A percentile compares a stretch with the other conserved stretches of the same genome.
Evolutionary conservation across 306 rosid genomes (phyloP).

Genomic region (Albizia julibrissin): DNA sequence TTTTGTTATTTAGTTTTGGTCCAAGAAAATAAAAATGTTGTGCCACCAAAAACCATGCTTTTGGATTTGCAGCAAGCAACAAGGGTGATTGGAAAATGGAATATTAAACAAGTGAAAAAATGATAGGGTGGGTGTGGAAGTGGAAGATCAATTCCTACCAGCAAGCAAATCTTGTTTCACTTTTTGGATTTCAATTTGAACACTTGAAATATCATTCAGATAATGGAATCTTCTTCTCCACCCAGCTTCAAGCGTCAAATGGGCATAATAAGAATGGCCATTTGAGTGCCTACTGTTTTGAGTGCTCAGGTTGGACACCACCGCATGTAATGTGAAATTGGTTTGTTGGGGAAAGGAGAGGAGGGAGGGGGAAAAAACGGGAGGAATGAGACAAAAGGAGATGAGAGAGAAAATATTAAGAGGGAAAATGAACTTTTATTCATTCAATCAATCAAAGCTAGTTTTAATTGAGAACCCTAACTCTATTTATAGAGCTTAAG

Average conservation of each 20-base stretch:
- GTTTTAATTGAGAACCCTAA: no score
- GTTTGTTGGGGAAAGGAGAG: no score
- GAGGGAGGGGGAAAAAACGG: no score
- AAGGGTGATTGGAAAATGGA: not conserved
- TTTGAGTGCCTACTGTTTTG: no score
- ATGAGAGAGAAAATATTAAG: no score
- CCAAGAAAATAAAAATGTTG: not conserved
- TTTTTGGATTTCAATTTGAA: not conserved
- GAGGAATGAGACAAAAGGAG: no score
- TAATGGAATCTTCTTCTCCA: not conserved
- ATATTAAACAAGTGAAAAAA: not conserved
- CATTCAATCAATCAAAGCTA: no score
- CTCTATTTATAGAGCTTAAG: no score
- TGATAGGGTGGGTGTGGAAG: not conserved
- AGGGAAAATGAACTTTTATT: no score
- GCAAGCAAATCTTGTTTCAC: not conserved
- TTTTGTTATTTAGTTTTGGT: no score
- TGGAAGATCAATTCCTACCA: not conserved
- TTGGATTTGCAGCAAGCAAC: not conserved
- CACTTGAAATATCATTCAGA: not conserved
- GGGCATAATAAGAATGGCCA: not conserved
- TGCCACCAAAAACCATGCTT: not conserved
- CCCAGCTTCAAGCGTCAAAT: not conserved
- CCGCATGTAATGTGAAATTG: no score
- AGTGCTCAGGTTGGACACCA: not conserved